Percentiles rank a stretch among this genome's conserved stretches.
Conservation (phyloP, 257 asterid species). For the Cordia subcordata region DNA sequence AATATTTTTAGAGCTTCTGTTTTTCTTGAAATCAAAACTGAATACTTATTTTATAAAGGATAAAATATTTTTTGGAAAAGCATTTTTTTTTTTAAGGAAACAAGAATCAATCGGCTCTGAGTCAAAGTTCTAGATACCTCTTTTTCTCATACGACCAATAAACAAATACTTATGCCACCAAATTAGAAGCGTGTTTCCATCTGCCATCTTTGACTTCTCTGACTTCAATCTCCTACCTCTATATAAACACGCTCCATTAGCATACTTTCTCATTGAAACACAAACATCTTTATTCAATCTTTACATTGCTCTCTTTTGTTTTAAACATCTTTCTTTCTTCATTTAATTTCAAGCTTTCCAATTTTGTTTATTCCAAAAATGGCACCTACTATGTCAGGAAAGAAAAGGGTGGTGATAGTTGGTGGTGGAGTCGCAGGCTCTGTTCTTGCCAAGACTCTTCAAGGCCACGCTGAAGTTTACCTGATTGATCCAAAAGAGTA, state of each 20-base stretch:
- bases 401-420: constrained; percentile 15
- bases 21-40: too few species aligned
- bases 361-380: not conserved
- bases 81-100: too few species aligned
- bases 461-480: constrained; percentile 4
- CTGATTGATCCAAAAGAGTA: constrained; percentile 20
- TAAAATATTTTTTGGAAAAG: too few species aligned
- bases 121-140: too few species aligned
- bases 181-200: not conserved
- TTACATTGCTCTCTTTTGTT: not conserved
- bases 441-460: constrained; percentile 15
- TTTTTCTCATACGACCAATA: too few species aligned
- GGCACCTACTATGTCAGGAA: not conserved
- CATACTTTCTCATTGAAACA: not conserved
- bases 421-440: constrained; percentile 24
- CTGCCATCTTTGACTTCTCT: not conserved
- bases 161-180: too few species aligned
- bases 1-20: too few species aligned
- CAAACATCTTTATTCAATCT: not conserved
- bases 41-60: too few species aligned
- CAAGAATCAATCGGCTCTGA: too few species aligned
- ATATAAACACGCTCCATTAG: not conserved
- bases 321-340: not conserved
- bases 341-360: not conserved
- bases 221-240: not conserved